Conservation (phyloP, 106 monocot species). For the Cymbidium sinense region DNA sequence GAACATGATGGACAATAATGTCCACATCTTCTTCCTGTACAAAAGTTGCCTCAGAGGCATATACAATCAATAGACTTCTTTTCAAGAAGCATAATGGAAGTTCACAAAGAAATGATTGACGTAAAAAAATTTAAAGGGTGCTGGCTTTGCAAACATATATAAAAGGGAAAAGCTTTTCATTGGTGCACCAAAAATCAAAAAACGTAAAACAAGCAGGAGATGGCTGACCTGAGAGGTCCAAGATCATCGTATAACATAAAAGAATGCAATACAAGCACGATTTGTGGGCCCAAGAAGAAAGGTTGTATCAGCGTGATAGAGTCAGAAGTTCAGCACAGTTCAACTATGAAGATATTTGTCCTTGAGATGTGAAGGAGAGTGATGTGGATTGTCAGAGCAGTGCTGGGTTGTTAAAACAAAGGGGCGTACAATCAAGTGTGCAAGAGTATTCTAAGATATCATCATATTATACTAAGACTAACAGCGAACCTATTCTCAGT, state of each 20-base stretch:
- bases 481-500: not conserved
- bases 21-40: slow-evolving; percentile 68
- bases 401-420: not conserved
- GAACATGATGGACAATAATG: slow-evolving; percentile 70
- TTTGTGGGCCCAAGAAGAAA: not conserved
- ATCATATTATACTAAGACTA: not conserved
- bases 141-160: not conserved
- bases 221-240: not conserved
- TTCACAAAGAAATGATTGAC: not conserved
- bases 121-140: not conserved
- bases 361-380: not conserved
- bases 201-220: not conserved
- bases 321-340: not conserved
- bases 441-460: not conserved
- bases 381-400: not conserved
- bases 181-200: not conserved
- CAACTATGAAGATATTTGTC: not conserved
- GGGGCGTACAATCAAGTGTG: not conserved
- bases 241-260: not conserved
- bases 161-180: not conserved
- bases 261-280: not conserved
- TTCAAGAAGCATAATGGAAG: not conserved
- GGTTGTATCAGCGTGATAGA: not conserved
- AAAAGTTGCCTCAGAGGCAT: slow-evolving; percentile 4
- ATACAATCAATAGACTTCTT: not conserved